These are phyloP conservation scores for Penicillium ochrochloron DNA, from an alignment of 495 filamentous ascomycete genomes.

Conservation along the genomic window DNA sequence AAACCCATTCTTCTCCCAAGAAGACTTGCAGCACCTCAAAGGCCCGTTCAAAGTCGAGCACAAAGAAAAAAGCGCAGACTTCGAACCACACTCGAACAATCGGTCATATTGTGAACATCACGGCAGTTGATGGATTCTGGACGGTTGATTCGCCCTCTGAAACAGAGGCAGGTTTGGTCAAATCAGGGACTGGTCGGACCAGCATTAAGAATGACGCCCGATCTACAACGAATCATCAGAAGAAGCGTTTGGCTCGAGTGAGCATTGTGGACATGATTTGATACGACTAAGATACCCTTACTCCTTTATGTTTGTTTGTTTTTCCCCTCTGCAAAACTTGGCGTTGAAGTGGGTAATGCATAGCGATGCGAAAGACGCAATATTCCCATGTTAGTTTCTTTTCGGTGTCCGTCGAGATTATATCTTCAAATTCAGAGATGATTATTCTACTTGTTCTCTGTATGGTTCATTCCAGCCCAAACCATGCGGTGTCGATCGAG, in stretches of 20 bases:
- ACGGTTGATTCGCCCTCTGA: not conserved
- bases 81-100: conserved; percentile 11
- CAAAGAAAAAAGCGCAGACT: not conserved
- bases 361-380: not conserved
- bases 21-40: not conserved
- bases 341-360: not conserved
- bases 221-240: not conserved
- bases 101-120: conserved; percentile 30
- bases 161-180: not conserved
- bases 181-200: not conserved
- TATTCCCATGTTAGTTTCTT: not conserved
- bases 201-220: not conserved
- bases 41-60: not conserved
- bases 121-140: not conserved
- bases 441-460: not conserved
- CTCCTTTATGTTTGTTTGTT: not conserved
- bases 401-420: not conserved
- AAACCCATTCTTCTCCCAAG: not conserved
- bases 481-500: too few relatives aligned
- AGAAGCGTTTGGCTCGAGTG: conserved; percentile 2
- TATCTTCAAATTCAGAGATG: not conserved
- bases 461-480: not conserved
- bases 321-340: not conserved
- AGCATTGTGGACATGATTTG: conserved; percentile 1
- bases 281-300: not conserved